Evolutionary conservation across 169 alveolate genomes (phyloP), one percentile per base, ranked within the genome.

Genomic region (Fabrea salina): DNA sequence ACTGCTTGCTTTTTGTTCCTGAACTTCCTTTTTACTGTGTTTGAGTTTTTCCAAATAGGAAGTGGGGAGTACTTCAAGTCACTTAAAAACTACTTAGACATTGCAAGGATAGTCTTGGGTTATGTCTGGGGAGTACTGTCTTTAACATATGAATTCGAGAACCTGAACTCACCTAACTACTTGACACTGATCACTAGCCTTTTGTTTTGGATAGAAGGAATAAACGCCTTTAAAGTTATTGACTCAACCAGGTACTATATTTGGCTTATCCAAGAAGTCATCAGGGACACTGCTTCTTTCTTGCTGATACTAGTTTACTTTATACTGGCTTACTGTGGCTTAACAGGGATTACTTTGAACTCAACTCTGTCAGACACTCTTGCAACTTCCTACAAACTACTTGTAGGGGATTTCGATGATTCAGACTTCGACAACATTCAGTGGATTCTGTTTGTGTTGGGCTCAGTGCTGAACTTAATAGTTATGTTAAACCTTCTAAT

Each of bases 161-260:
- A 64, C 66, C 19, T 4, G 25, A 5, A 6, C 56, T 39, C 19
- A 5, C 30, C 11, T 19, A 35, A 5, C 57, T 22, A 8, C 49
- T 22, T 30, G 4, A 4, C 50, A 39, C 6, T 40, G 35, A 39
- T 8, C n/a, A 33, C 75, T 64, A 35, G n/a, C n/a, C 13, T 70
- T 7, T 5, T 70, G 16, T 70, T 66, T 2, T 70, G 79, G 47
- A 5, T 47, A 4, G 25, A 66, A 44, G 79, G 79, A 47, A 43
- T 70, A 16, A 19, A 37, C 3, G 41, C 41, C 68, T 70, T 70
- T n/a, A 19, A 66, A 39, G 13, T 70, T 6, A 47, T 47, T 30
- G 16, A 25, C 13, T n/a, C 13, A 4, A 43, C 68, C 5, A 7
- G 79, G n/a, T 70, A 70, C n/a, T 47, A 47, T 59, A 39, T 22